Conservation (phyloP, 495 filamentous ascomycete species). For the Immersiella caudata region DNA sequence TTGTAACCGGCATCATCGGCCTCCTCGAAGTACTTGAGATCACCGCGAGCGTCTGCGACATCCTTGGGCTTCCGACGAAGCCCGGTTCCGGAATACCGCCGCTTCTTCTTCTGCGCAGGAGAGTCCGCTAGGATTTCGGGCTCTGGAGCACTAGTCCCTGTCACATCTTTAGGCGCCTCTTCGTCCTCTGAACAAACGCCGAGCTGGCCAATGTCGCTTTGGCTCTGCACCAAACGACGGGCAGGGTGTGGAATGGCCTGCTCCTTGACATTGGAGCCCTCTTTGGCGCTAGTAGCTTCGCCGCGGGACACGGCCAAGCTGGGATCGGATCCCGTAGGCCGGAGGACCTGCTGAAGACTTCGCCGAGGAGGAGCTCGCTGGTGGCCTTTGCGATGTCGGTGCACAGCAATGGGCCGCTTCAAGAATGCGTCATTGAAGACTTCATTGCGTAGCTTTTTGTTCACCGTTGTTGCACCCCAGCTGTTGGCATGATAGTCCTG, state of each 20-base stretch:
- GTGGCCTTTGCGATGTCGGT: conserved; percentile 62
- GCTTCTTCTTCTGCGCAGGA: conserved; percentile 46
- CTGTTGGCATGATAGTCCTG: conserved; percentile 63
- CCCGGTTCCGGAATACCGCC: conserved; percentile 80
- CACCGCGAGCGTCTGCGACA: conserved; percentile 63
- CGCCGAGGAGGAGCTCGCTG: conserved; percentile 59
- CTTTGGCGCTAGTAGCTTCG: conserved; percentile 9
- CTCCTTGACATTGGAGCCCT: conserved; percentile 8
- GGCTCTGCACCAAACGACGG: conserved; percentile 31
- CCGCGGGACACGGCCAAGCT: conserved; percentile 27
- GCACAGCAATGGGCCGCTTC: conserved; percentile 70
- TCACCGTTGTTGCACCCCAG: conserved; percentile 96
- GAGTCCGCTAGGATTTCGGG: conserved; percentile 48
- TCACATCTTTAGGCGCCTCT: conserved; percentile 46
- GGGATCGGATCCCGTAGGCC: conserved; percentile 39
- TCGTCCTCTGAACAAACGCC: conserved; percentile 26
- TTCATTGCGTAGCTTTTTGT: conserved; percentile 83
- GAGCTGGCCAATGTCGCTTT: conserved; percentile 37
- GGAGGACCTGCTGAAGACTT: conserved; percentile 42
- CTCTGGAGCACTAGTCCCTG: conserved; percentile 60
- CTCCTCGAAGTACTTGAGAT: conserved; percentile 80
- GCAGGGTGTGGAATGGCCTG: conserved; percentile 15
- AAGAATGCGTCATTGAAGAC: conserved; percentile 94
- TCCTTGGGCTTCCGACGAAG: conserved; percentile 69
- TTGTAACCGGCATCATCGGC: conserved; percentile 78